Conservation (phyloP, 2,329 filamentous ascomycete species). For the Exophiala dermatitidis region DNA sequence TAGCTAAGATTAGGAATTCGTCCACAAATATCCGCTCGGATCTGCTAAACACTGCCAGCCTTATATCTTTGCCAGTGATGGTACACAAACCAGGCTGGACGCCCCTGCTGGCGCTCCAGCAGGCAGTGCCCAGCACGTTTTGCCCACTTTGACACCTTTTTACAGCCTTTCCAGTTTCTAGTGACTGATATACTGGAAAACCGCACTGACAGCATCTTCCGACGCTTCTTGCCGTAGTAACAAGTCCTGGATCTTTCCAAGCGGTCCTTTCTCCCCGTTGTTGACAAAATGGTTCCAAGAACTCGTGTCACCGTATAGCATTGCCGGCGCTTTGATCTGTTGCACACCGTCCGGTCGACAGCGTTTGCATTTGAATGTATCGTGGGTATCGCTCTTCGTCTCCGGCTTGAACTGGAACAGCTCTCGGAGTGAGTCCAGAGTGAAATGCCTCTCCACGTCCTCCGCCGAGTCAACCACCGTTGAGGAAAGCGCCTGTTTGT, state of each 20-base stretch:
- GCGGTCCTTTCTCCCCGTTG: conserved; percentile 55
- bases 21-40: no score
- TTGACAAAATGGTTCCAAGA: conserved; percentile 99
- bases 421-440: conserved; percentile 79
- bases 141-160: no score
- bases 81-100: no score
- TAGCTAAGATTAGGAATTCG: no score
- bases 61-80: no score
- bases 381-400: conserved; percentile 89
- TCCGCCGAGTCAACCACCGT: conserved; percentile 95
- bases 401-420: conserved; percentile 84
- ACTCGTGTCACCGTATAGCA: conserved; percentile 96
- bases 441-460: conserved; percentile 95
- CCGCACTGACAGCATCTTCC: conserved; percentile 76
- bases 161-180: conserved; percentile 31
- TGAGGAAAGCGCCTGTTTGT: conserved; percentile 93
- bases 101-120: no score
- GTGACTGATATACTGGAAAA: conserved; percentile 98
- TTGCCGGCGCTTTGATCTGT: conserved; percentile 80
- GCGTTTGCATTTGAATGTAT: conserved; percentile 96
- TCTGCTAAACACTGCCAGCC: no score
- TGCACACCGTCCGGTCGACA: conserved; percentile 85
- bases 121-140: not conserved
- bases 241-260: conserved; percentile 83
- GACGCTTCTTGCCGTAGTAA: conserved; percentile 76